These are phyloP conservation scores for Tulasnella sp. DNA, from an alignment of 768 basidiomycete species.

Conservation along the genomic window DNA sequence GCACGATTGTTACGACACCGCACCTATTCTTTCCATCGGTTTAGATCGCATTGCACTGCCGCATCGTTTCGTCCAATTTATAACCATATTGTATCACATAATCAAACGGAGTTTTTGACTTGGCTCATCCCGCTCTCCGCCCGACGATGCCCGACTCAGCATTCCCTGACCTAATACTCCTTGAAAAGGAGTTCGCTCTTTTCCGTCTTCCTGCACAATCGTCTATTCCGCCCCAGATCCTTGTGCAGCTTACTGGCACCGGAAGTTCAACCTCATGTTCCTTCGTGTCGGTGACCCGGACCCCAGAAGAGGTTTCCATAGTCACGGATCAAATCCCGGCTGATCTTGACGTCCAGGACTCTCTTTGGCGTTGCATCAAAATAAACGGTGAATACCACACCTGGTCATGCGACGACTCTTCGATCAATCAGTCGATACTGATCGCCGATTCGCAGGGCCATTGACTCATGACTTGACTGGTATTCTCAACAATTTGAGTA, in stretches of 20 bases:
- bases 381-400: not conserved
- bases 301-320: slow-evolving; percentile 23
- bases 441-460: not conserved
- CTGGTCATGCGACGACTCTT: not conserved
- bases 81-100: slow-evolving; percentile 7
- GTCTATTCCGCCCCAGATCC: not conserved
- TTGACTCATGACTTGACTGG: slow-evolving; percentile 16
- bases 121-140: not conserved
- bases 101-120: not conserved
- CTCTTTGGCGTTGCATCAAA: slow-evolving; percentile 18
- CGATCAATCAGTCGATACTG: not conserved
- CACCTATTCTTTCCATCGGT: not conserved
- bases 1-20: not conserved
- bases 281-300: slow-evolving; percentile 24
- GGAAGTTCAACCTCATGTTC: not conserved
- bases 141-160: not conserved
- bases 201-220: not conserved
- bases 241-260: not conserved
- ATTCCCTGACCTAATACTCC: not conserved
- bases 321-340: not conserved
- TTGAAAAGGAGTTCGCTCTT: not conserved
- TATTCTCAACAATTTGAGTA: slow-evolving; percentile 12
- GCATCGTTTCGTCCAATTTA: not conserved
- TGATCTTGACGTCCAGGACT: not conserved
- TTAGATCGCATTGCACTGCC: not conserved